phyloP scores from a whole-genome alignment of 352 stramenopile genomes.

The Globisporangium yorkense region DNA sequence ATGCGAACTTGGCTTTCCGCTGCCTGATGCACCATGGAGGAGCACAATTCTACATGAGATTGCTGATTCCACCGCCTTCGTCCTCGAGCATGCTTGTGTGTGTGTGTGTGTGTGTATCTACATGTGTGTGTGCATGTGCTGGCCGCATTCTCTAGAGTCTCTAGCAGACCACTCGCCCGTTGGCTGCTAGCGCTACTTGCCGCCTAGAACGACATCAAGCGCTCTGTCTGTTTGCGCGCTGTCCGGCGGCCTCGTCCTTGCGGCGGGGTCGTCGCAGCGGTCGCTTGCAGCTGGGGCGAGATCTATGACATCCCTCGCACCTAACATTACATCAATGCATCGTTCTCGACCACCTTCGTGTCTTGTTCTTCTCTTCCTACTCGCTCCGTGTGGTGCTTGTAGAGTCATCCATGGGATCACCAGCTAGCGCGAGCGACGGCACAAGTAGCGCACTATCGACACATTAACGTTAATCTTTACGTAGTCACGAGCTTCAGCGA shows the following conservation, averaged over 20 bases:
- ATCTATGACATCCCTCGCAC: slow-evolving; percentile 10
- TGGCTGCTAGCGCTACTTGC: slow-evolving; percentile 16
- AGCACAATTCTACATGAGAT: slow-evolving; percentile 52
- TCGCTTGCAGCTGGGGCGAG: slow-evolving; percentile 10
- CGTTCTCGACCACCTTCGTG: no score
- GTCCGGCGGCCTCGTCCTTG: not conserved
- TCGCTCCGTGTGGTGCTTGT: no score
- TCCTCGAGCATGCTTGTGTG: not conserved
- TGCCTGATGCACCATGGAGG: slow-evolving; percentile 35
- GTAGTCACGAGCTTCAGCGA: not conserved
- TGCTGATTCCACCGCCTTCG: slow-evolving; percentile 22
- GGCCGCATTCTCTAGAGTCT: slow-evolving; percentile 17
- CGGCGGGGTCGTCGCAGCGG: slow-evolving; percentile 2
- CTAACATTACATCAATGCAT: no score
- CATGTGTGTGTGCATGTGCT: slow-evolving; percentile 2
- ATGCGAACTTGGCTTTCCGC: slow-evolving; percentile 24
- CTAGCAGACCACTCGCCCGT: slow-evolving; percentile 13
- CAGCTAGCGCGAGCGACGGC: not conserved
- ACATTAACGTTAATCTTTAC: not conserved
- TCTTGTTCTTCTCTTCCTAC: no score
- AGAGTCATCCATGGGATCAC: no score
- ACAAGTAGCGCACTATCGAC: not conserved
- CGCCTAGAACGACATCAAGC: slow-evolving; percentile 14
- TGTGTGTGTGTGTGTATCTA: not conserved
- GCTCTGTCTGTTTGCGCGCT: slow-evolving; percentile 10